A percentile compares a stretch with the other conserved stretches of the same genome.
phyloP scores from a whole-genome alignment of 108 stramenopile genomes.

The Nitzschia inconspicua region DNA sequence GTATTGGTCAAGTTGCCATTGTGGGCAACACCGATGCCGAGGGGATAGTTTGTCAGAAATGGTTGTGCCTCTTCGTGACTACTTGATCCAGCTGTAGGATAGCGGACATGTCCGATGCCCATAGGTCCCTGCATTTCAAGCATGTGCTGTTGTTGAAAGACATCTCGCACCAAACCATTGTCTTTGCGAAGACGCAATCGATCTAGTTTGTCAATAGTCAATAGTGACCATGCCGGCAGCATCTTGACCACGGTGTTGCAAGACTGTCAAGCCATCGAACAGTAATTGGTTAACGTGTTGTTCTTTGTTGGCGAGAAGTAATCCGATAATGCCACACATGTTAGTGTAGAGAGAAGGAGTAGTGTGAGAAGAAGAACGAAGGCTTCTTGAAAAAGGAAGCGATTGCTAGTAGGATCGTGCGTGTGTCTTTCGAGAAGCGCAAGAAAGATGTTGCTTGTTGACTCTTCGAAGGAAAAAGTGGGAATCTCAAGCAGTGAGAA shows the following conservation, averaged over 20 bases:
- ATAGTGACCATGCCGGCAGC: conserved; percentile 97
- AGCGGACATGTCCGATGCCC: conserved; percentile 97
- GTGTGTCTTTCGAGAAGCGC: no score
- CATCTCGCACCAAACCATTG: conserved; percentile 96
- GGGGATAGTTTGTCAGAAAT: conserved; percentile 98
- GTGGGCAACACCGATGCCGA: conserved; percentile 97
- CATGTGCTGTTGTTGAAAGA: conserved; percentile 97
- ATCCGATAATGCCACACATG: conserved; percentile 94
- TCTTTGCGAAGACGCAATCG: conserved; percentile 93
- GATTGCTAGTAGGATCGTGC: no score
- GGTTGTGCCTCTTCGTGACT: conserved; percentile 93
- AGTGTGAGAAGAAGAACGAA: no score
- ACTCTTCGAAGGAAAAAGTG: no score
- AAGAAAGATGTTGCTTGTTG: no score
- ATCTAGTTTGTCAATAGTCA: conserved; percentile 67
- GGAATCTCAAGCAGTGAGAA: no score
- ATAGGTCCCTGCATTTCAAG: conserved; percentile 84
- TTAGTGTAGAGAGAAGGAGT: no score
- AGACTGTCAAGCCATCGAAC: conserved; percentile 96
- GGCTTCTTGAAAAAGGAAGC: no score
- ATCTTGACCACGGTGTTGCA: conserved; percentile 99
- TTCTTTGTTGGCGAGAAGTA: conserved; percentile 81
- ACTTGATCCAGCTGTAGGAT: conserved; percentile 93
- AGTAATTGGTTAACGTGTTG: conserved; percentile 91
- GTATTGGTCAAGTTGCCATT: conserved; percentile 98